A percentile compares a stretch with the other conserved stretches of the same genome.
These are phyloP conservation scores for Discostella stelligera DNA, from an alignment of 352 stramenopile genomes.

Conservation along the genomic window DNA sequence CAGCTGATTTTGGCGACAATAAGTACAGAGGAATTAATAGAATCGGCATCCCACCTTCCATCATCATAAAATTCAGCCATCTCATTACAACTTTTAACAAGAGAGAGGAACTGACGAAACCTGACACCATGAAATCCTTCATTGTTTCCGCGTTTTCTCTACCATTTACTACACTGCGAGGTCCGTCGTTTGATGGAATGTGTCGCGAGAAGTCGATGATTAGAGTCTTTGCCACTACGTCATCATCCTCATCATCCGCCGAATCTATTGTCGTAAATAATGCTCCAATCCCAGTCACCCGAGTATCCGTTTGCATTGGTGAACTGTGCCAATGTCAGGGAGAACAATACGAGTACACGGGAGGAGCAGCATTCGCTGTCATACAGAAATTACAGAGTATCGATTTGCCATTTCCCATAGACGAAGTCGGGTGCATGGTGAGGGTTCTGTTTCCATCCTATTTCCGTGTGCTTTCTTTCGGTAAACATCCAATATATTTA, in stretches of 20 bases:
- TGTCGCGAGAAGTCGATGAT: neutral
- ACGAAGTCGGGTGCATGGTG: conserved; percentile 53
- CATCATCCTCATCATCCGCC: neutral
- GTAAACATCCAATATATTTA: neutral
- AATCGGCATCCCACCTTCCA: no score
- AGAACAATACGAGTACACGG: conserved; percentile 44
- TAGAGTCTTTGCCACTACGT: neutral
- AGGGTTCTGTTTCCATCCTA: no score
- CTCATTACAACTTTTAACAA: no score
- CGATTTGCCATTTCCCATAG: conserved; percentile 50
- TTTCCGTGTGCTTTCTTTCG: no score
- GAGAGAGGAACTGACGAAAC: no score
- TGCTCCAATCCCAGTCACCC: conserved; percentile 22
- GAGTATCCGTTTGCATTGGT: conserved; percentile 48
- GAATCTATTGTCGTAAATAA: conserved; percentile 13
- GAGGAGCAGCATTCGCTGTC: conserved; percentile 37
- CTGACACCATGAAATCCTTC: neutral
- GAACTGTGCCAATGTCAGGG: conserved; percentile 65
- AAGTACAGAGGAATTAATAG: no score
- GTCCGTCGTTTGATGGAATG: neutral
- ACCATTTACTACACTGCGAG: neutral
- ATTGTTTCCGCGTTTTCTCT: neutral
- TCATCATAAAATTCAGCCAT: no score
- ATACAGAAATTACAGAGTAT: conserved; percentile 39
- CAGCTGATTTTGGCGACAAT: no score